Percentiles rank a stretch among this genome's conserved stretches.
Conservation (phyloP, 2,329 filamentous ascomycete species). For the Phialophora tarda region DNA sequence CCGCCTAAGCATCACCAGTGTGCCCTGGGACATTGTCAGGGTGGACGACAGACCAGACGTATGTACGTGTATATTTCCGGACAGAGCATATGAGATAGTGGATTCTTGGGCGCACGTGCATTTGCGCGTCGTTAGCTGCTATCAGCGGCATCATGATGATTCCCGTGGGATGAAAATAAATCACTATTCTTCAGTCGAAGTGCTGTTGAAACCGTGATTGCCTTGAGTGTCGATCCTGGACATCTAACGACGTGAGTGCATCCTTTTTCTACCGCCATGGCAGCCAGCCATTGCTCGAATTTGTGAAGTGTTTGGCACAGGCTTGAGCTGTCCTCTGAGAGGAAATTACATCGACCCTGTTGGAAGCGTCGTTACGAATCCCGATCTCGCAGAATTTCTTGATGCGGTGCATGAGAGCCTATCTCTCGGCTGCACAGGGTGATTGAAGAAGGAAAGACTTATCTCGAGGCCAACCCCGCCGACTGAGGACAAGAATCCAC, state of each 20-base stretch:
- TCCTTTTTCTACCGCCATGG: too few species aligned
- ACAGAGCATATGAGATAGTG: slow-evolving; percentile 6
- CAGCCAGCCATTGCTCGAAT: too few species aligned
- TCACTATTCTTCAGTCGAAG: not conserved
- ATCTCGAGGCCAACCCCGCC: not conserved
- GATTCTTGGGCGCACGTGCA: slow-evolving; percentile 3
- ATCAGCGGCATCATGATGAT: not conserved
- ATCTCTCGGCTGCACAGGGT: not conserved
- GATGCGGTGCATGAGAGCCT: not conserved
- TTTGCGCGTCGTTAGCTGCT: not conserved
- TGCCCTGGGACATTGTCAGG: not conserved
- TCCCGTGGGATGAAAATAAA: not conserved
- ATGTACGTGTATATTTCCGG: slow-evolving; percentile 11
- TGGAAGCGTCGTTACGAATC: too few species aligned
- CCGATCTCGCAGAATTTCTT: not conserved
- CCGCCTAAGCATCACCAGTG: slow-evolving; percentile 2
- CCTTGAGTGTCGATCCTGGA: not conserved
- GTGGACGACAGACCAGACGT: not conserved
- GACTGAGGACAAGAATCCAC: not conserved
- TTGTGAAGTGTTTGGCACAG: too few species aligned
- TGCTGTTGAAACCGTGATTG: not conserved
- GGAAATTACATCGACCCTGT: too few species aligned
- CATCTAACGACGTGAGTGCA: not conserved
- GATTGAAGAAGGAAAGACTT: not conserved
- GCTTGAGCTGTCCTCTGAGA: too few species aligned